A percentile compares a stretch with the other conserved stretches of the same genome.
Conservation (phyloP, 192 early-diverging fungal species). For the Pecoramyces ruminantium region DNA sequence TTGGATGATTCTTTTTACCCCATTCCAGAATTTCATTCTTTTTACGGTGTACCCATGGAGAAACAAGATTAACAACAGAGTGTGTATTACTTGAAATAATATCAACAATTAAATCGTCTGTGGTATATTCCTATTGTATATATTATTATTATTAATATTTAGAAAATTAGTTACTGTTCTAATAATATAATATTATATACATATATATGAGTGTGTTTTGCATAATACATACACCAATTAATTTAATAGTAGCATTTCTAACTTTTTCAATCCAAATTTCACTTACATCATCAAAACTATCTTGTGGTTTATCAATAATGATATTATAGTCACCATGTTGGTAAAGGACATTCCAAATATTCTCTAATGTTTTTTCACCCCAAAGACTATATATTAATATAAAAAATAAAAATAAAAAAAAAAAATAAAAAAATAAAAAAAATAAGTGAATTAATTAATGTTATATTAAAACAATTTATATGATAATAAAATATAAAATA, state of each 20-base stretch:
- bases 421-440: too few relatives aligned
- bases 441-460: too few relatives aligned
- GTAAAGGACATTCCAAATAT: conserved; percentile 3
- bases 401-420: too few relatives aligned
- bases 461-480: too few relatives aligned
- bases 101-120: conserved; percentile 1
- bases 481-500: too few relatives aligned
- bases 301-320: not conserved
- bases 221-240: not conserved
- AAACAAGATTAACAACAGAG: conserved; percentile 3
- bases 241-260: not conserved
- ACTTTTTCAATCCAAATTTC: conserved; percentile 4
- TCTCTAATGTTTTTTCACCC: conserved; percentile 1
- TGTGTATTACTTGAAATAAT: conserved; percentile 3
- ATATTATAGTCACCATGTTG: conserved; percentile 3
- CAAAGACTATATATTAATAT: too few relatives aligned
- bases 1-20: not conserved
- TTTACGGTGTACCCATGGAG: not conserved
- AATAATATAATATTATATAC: too few relatives aligned
- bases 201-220: too few relatives aligned
- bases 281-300: conserved; percentile 1
- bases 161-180: too few relatives aligned
- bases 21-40: not conserved
- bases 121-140: not conserved
- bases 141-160: too few relatives aligned